Evolutionary conservation across 1,139 yeast genomes (phyloP).

Genomic region (Sugiyamaella castrensis): DNA sequence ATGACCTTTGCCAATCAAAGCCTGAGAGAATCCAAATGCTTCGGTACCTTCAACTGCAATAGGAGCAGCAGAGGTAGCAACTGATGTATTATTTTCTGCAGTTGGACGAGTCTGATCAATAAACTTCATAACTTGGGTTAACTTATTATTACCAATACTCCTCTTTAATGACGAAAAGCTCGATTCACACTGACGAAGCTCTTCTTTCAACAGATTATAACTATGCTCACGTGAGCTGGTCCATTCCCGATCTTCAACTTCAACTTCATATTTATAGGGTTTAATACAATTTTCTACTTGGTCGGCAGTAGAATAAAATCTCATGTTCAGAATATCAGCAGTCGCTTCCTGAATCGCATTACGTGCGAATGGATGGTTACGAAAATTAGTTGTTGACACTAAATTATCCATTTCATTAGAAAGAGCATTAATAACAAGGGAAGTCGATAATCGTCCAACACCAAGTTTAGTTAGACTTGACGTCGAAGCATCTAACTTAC

Average conservation of each 20-base stretch:
- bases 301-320: constrained; percentile 90
- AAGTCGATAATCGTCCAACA: constrained; percentile 85
- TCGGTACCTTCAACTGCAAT: constrained; percentile 43
- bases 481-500: constrained; percentile 79
- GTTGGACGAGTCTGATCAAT: constrained; percentile 48
- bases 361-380: constrained; percentile 80
- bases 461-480: constrained; percentile 87
- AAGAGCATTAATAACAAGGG: constrained; percentile 75
- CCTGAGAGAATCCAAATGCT: constrained; percentile 71
- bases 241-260: constrained; percentile 96
- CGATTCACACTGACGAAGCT: constrained; percentile 74
- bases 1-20: constrained; percentile 66
- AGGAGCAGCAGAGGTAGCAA: background rate
- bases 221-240: constrained; percentile 75
- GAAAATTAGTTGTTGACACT: constrained; percentile 68
- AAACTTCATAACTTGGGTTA: constrained; percentile 77
- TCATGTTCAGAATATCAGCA: constrained; percentile 65
- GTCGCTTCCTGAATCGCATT: constrained; percentile 85
- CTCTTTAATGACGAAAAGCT: constrained; percentile 61
- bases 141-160: constrained; percentile 76
- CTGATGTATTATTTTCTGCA: background rate
- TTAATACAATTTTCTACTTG: constrained; percentile 98
- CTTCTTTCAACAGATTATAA: constrained; percentile 70
- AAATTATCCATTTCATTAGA: constrained; percentile 73
- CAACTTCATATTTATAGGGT: constrained; percentile 96